Base-by-base conservation (phyloP, 768 basidiomycete genomes). In the Hypsizygus marmoreus region DNA sequence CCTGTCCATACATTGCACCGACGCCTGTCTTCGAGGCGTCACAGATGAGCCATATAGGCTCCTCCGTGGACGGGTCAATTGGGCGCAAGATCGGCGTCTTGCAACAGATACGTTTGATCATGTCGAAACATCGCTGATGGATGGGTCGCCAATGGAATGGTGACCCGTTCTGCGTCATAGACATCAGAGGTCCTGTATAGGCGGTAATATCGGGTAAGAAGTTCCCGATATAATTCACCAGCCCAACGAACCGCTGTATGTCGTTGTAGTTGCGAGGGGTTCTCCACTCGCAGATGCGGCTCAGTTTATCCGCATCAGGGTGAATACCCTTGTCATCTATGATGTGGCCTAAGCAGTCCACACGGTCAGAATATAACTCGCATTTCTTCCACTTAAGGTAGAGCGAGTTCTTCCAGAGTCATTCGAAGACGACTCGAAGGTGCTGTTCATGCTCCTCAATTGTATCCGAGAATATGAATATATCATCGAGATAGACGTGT, bases 401-500 rank as follows among this genome's bases (percentile, higher is more conserved):
- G 8, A 48, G 39, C 3, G 4, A 12, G 1, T 41, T 2, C 8
- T 16, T 4, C 4, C 22, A 8, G 5, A 47, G 29, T n/a, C 13
- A 13, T 19, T 42, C 40, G 17, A 42, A 42, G 5, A 34, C 31
- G 11, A 43, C 30, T 6, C 31, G 19, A 4, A 43, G 20, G 31
- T 33, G 31, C 14, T 32, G 6, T 16, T 44, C 34, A 23, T 44
- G 43, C 19, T 44, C 33, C 14, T 44, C 33, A 9, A 44, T 44
- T 62, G 10, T 13, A 16, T 46, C 31, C 14, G 38, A 46, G 30
- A 19, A 46, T 1, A 46, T 40, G 26, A 76, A 69, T 3, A 77
- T 65, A 50, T 77, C 70, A 45, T 78, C 74, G 0, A 77, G 51
- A 44, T 76, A 77, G 2, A 71, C 62, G 34, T 76, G 67, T 6